Conservation (phyloP, 164 flowering plant genomes). For the Dillenia turbinata region DNA sequence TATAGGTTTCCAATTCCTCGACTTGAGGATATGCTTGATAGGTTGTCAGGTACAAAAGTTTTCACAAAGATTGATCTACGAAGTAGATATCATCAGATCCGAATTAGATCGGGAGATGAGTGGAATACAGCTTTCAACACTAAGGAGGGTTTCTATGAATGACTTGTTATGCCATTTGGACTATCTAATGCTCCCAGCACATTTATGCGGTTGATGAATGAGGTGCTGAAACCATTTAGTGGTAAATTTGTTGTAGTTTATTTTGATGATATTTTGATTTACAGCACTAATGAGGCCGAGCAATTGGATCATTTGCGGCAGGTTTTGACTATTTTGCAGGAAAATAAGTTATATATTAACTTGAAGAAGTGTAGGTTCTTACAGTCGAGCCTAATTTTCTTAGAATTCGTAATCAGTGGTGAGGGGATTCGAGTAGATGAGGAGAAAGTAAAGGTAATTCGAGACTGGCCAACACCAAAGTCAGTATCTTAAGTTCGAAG, state of each 20-base stretch:
- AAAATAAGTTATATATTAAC: no score
- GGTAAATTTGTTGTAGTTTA: background rate
- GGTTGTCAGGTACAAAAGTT: background rate
- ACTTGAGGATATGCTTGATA: background rate
- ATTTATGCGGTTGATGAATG: background rate
- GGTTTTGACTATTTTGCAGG: no score
- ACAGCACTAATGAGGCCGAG: no score
- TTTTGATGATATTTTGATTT: background rate
- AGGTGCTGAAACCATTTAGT: constrained; percentile 3
- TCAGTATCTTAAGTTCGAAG: no score
- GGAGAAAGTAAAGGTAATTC: no score
- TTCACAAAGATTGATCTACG: background rate
- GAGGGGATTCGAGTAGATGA: no score
- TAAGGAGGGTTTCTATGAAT: constrained; percentile 2
- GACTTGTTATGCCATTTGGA: background rate
- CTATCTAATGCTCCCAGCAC: constrained; percentile 4
- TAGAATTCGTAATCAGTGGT: no score
- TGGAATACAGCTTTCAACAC: constrained; percentile 1
- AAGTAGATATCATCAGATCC: constrained; percentile 1
- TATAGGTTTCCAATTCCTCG: background rate
- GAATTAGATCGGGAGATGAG: background rate
- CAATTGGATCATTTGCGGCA: no score
- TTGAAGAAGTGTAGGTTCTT: no score
- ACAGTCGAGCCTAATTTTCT: no score
- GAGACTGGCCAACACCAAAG: no score